Base-by-base conservation (phyloP, 768 basidiomycete species). In the Trametes sanguinea region DNA sequence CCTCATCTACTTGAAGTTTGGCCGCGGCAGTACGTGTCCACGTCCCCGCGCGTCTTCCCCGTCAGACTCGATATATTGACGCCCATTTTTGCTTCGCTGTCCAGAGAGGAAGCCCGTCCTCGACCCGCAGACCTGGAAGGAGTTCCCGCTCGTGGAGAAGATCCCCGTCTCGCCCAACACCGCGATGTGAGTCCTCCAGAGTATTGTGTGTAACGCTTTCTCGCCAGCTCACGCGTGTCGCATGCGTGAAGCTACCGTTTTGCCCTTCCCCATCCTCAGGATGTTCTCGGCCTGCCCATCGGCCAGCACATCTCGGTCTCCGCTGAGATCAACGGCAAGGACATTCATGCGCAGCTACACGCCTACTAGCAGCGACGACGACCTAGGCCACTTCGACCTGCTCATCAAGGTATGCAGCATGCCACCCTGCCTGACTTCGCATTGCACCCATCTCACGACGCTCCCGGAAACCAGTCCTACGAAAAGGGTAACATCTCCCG, bases 401-500 rank as follows among this genome's bases (percentile, higher is more conserved):
- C 84, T 99, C 69, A 90, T 99, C 80, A 99, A 99, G 88, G 95
- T 92, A 70, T 60, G 70, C 22, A 22, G 22, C 63, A 22, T 54
- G 30, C 44, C 51, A 29, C 16, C 55, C 45, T 56, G 53, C 56
- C 13, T 30, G 29, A 9, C 37, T 11, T 37, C 35, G 27, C 17
- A 17, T 33, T 43, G 56, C 32, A 45, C 35, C 33, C 44, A 32
- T 58, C 54, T 37, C 45, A 45, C 62, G 35, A 61, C 44, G 52
- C 52, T n/a, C 51, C 54, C 54, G 50, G 14, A 45, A 39, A 50
- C 32, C 70, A 97, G 95, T 85, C 94, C 6, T 99, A 99, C 72
- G 96, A 98, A 72, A 89, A 92, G 73, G 97, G 97, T 61, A 98
- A 98, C 81, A 92, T 99, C 73, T 98, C 97, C 9, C 85, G 88